Percentiles rank a stretch among this genome's conserved stretches.
phyloP scores from a whole-genome alignment of 169 alveolate species.

The Amoebophrya sp. region DNA sequence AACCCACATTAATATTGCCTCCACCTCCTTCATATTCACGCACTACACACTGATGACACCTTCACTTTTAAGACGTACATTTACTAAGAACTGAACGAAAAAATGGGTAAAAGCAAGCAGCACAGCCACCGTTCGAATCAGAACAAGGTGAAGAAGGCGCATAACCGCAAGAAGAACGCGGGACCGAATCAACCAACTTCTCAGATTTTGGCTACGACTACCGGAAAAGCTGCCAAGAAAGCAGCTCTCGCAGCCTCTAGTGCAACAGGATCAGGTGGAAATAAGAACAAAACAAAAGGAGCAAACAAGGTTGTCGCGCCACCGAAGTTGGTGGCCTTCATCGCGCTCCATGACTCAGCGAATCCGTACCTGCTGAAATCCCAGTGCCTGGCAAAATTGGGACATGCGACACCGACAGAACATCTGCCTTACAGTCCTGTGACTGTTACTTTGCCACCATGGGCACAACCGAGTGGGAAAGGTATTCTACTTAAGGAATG shows the following conservation, averaged over 20 bases:
- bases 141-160: slow-evolving; percentile 15
- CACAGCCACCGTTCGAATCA: neutral
- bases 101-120: too few relatives aligned
- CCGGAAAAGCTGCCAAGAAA: too few relatives aligned
- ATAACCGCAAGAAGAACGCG: neutral
- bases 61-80: too few relatives aligned
- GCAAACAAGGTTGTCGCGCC: neutral
- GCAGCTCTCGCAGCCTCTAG: too few relatives aligned
- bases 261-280: too few relatives aligned
- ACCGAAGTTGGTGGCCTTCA: neutral
- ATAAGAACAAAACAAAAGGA: neutral
- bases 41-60: too few relatives aligned
- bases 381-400: neutral
- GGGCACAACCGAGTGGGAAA: neutral
- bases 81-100: too few relatives aligned
- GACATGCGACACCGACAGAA: neutral
- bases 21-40: too few relatives aligned
- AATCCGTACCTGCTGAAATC: neutral
- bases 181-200: neutral
- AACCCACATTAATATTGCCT: too few relatives aligned
- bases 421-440: neutral
- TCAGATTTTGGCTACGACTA: neutral
- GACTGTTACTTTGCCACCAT: neutral
- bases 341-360: neutral
- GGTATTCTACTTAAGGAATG: too few relatives aligned